These are phyloP conservation scores for Fremontodendron californicum DNA, from an alignment of 345 rosid species.

Conservation along the genomic window DNA sequence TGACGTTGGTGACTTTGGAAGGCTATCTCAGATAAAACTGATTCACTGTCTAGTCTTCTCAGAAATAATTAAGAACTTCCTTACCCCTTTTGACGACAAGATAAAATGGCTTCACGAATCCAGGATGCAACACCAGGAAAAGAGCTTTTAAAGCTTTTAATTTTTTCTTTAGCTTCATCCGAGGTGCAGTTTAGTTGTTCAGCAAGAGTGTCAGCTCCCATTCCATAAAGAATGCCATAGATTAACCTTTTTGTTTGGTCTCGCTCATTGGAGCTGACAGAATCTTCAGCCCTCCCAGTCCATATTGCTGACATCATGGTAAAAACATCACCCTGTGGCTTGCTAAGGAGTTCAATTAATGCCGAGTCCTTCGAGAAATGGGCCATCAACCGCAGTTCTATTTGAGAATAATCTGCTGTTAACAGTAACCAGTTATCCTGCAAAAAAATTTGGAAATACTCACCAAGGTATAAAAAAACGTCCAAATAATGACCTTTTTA, in stretches of 20 bases:
- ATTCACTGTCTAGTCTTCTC: background rate
- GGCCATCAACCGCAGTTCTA: conserved; percentile 91
- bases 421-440: conserved; percentile 90
- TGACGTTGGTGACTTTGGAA: background rate
- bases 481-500: background rate
- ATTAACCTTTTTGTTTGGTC: conserved; percentile 90
- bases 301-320: conserved; percentile 86
- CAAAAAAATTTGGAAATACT: conserved; percentile 18
- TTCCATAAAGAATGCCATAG: conserved; percentile 95
- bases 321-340: conserved; percentile 85
- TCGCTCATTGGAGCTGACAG: conserved; percentile 61
- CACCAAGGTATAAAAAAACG: background rate
- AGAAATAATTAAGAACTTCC: conserved; percentile 14
- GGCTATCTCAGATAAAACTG: background rate
- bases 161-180: conserved; percentile 83
- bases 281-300: conserved; percentile 68
- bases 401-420: conserved; percentile 96
- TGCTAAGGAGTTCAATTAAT: conserved; percentile 66
- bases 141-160: conserved; percentile 67
- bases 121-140: conserved; percentile 88
- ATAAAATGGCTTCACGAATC: conserved; percentile 64
- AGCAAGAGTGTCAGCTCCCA: conserved; percentile 89
- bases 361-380: conserved; percentile 86
- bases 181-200: conserved; percentile 81
- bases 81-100: conserved; percentile 80